phyloP scores from a whole-genome alignment of 2,329 filamentous ascomycete species.

The Epichloe amarillans region DNA sequence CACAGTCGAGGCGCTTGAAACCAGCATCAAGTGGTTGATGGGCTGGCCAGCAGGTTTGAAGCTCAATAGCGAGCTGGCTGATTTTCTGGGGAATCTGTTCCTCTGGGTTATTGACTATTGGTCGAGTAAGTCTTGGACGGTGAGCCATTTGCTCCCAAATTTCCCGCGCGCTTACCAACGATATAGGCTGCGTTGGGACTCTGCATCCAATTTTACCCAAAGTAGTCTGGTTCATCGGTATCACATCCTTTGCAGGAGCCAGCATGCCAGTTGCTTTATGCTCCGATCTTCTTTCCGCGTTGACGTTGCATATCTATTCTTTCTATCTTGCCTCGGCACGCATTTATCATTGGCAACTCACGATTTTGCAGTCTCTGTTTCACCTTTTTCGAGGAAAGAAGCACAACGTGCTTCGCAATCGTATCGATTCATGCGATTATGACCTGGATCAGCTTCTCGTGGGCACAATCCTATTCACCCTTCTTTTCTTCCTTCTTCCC shows the following conservation, averaged over 20 bases:
- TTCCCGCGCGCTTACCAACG: slow-evolving; percentile 10
- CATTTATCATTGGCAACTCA: slow-evolving; percentile 98
- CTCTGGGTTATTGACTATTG: slow-evolving; percentile 98
- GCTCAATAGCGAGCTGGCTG: slow-evolving; percentile 82
- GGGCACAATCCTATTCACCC: slow-evolving; percentile 89
- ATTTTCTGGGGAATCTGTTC: slow-evolving; percentile 91
- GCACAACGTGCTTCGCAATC: slow-evolving; percentile 88
- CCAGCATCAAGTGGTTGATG: slow-evolving; percentile 92
- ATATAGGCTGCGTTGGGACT: slow-evolving; percentile 57
- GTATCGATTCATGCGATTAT: slow-evolving; percentile 98
- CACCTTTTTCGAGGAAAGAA: slow-evolving; percentile 98
- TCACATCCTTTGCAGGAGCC: slow-evolving; percentile 87
- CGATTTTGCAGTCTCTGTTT: slow-evolving; percentile 93
- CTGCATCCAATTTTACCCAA: slow-evolving; percentile 70
- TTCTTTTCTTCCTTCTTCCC: slow-evolving; percentile 87
- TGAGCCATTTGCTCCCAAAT: slow-evolving; percentile 6
- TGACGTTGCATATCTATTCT: slow-evolving; percentile 93
- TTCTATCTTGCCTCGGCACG: slow-evolving; percentile 95
- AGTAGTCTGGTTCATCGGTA: slow-evolving; percentile 84
- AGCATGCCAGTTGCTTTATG: slow-evolving; percentile 95
- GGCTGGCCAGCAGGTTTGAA: slow-evolving; percentile 90
- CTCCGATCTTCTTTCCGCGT: slow-evolving; percentile 79
- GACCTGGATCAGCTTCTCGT: slow-evolving; percentile 93
- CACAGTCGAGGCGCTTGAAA: slow-evolving; percentile 75
- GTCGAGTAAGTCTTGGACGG: slow-evolving; percentile 48